phyloP scores from a whole-genome alignment of 495 filamentous ascomycete species.

The Hypoxylon cercidicola region DNA sequence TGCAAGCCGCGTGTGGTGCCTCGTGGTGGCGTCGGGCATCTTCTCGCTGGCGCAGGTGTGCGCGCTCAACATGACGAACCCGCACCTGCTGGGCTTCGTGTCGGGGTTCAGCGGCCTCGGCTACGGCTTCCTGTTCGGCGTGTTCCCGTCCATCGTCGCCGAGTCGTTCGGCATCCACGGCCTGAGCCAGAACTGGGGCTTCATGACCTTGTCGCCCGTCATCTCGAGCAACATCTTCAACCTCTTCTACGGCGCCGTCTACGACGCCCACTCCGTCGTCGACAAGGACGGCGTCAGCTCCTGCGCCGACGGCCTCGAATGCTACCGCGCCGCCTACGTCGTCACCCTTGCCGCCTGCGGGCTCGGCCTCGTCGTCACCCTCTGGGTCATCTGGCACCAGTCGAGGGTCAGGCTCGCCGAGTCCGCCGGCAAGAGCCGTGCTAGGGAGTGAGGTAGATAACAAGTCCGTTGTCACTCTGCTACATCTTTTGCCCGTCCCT shows the following conservation, averaged over 20 bases:
- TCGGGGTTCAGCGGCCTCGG: slow-evolving; percentile 87
- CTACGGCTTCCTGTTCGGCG: slow-evolving; percentile 95
- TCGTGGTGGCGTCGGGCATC: slow-evolving; percentile 77
- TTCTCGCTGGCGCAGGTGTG: slow-evolving; percentile 85
- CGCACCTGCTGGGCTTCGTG: slow-evolving; percentile 78
- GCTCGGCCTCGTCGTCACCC: slow-evolving; percentile 71
- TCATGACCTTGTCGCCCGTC: slow-evolving; percentile 88
- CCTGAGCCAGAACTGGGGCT: slow-evolving; percentile 92
- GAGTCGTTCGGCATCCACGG: slow-evolving; percentile 92
- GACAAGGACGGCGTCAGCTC: slow-evolving; percentile 72
- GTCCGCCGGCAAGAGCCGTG: slow-evolving; percentile 45
- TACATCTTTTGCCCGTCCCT: background rate
- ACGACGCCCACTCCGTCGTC: slow-evolving; percentile 80
- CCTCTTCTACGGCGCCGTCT: slow-evolving; percentile 83
- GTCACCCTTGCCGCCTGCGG: slow-evolving; percentile 82
- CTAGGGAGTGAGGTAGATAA: slow-evolving; percentile 28
- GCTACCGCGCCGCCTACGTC: slow-evolving; percentile 84
- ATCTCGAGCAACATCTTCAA: slow-evolving; percentile 92
- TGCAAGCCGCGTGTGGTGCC: slow-evolving; percentile 88
- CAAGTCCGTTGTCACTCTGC: too few relatives aligned
- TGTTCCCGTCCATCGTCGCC: slow-evolving; percentile 90
- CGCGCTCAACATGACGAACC: slow-evolving; percentile 82
- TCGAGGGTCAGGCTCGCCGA: slow-evolving; percentile 44
- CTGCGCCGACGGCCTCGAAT: slow-evolving; percentile 82
- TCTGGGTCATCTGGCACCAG: slow-evolving; percentile 83